These are phyloP conservation scores for Debaryomyces sp. DNA, from an alignment of 1,139 yeast genomes.

Conservation along the genomic window DNA sequence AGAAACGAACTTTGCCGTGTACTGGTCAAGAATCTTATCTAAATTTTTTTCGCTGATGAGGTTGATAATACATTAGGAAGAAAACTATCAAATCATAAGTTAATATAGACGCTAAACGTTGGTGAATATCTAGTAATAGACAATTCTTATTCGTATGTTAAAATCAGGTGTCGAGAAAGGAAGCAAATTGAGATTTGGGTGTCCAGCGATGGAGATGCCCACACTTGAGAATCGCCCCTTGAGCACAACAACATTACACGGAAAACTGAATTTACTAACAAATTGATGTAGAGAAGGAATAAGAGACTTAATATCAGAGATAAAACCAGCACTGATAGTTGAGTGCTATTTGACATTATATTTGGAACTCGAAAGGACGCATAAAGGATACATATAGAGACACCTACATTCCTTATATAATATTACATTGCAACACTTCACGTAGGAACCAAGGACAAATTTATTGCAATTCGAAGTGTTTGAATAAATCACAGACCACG, in stretches of 20 bases:
- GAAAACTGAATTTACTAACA: not conserved
- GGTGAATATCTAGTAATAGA: not conserved
- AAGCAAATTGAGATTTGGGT: not conserved
- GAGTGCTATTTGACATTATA: not conserved
- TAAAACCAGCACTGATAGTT: not conserved
- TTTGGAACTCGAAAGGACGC: not conserved
- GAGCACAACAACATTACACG: not conserved
- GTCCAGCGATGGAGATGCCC: not conserved
- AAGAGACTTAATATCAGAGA: not conserved
- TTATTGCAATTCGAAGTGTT: not conserved
- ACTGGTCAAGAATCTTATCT: conserved; percentile 6
- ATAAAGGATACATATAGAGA: not conserved
- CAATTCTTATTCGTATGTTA: conserved; percentile 4
- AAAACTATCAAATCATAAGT: not conserved
- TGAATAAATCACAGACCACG: not conserved
- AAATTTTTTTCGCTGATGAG: conserved; percentile 8
- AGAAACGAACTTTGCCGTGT: not conserved
- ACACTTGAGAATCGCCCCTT: not conserved
- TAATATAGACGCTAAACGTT: not conserved
- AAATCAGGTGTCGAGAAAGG: not conserved
- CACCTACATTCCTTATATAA: not conserved
- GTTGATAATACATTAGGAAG: not conserved
- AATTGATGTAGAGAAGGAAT: not conserved
- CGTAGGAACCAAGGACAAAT: not conserved
- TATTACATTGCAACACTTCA: not conserved